These are phyloP conservation scores for Globisporangium alternatum DNA, from an alignment of 352 stramenopile genomes.

Conservation along the genomic window DNA sequence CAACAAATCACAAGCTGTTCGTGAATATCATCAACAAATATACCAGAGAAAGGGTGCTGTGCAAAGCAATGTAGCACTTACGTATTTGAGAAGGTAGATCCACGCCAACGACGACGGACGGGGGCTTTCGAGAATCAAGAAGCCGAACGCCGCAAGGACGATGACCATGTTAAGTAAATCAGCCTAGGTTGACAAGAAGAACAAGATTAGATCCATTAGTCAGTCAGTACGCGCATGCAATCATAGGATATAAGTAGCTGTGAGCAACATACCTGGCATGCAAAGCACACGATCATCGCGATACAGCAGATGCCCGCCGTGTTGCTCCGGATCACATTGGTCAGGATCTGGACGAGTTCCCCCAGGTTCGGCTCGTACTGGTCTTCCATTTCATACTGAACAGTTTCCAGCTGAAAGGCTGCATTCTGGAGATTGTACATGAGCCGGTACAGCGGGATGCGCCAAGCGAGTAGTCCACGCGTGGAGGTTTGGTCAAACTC, in stretches of 20 bases:
- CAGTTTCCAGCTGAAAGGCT: constrained; percentile 61
- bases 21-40: background rate
- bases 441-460: constrained; percentile 60
- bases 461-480: constrained; percentile 39
- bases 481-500: constrained; percentile 55
- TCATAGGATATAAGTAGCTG: background rate
- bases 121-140: constrained; percentile 74
- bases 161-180: constrained; percentile 82
- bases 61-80: constrained; percentile 30
- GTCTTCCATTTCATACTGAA: constrained; percentile 76
- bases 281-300: constrained; percentile 63
- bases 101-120: constrained; percentile 57
- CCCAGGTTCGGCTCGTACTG: constrained; percentile 57
- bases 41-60: background rate
- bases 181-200: constrained; percentile 30
- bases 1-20: constrained; percentile 7
- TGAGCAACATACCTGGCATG: constrained; percentile 50
- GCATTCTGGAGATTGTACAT: constrained; percentile 75
- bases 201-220: constrained; percentile 5
- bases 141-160: constrained; percentile 62
- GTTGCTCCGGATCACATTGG: constrained; percentile 68
- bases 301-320: constrained; percentile 63
- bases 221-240: background rate
- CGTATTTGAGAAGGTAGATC: constrained; percentile 79
- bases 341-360: constrained; percentile 55